Conservation (phyloP, 257 asterid species). For the Handroanthus guayacan region DNA sequence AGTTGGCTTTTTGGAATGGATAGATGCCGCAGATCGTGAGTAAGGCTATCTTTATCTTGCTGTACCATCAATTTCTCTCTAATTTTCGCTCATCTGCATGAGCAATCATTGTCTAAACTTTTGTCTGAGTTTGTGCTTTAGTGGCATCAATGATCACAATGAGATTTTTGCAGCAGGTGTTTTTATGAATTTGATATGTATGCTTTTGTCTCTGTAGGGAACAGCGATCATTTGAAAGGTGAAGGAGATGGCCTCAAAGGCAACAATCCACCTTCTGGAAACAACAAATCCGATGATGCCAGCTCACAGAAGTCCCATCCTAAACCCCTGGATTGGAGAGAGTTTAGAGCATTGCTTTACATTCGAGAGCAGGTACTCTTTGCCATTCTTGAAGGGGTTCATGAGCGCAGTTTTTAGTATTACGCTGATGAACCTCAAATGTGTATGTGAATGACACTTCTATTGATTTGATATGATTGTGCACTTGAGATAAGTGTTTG, state of each 20-base stretch:
- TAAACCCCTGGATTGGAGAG: constrained; percentile 79
- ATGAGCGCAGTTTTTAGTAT: constrained; percentile 40
- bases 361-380: constrained; percentile 56
- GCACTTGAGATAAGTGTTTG: background rate
- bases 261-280: constrained; percentile 56
- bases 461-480: constrained; percentile 1
- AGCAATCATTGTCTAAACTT: background rate
- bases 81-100: background rate
- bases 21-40: background rate
- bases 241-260: constrained; percentile 74
- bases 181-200: constrained; percentile 18
- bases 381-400: constrained; percentile 31
- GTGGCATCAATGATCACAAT: background rate
- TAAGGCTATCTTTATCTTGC: constrained; percentile 5
- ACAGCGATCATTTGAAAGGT: constrained; percentile 51
- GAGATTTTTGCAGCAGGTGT: constrained; percentile 21
- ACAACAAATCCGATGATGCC: constrained; percentile 54
- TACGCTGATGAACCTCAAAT: constrained; percentile 19
- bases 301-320: constrained; percentile 54
- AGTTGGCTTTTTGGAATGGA: constrained; percentile 9
- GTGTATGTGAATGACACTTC: background rate
- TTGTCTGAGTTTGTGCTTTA: background rate
- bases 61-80: background rate
- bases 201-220: constrained; percentile 41
- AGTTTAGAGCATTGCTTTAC: constrained; percentile 75